Base-by-base conservation (phyloP, 495 filamentous ascomycete species). In the Penicillium steckii region DNA sequence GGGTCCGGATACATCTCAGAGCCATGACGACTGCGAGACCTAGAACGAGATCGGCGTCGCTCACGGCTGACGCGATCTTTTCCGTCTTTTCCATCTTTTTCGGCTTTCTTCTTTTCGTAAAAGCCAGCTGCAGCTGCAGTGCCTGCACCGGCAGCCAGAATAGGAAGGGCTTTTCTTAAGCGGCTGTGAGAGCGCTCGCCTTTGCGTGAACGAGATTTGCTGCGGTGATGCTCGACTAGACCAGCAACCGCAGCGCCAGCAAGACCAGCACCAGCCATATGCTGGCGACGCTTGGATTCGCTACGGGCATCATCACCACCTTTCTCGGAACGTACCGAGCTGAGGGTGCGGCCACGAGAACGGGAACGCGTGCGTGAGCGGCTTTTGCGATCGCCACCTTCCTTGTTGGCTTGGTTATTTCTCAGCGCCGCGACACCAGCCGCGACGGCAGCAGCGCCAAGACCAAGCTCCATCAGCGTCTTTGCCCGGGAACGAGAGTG, bases 381-480 rank as follows among this genome's bases (percentile, higher is more conserved):
- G 44, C 91, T 89, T 54, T 88, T 84, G 40, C 78, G 74, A 56
- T 87, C 82, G 47, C 83, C 81, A n/a, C 85, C 77, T 8, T 80
- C 76, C 50, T 85, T 85, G 15, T 17, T 37, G 33, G 33, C 33
- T 48, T 85, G 85, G 61, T 82, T 82, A 53, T 80, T 83, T 56
- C 81, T 83, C 33, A 84, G 79, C 53, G 85, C 85, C 53, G 91
- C 91, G 22, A 87, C 85, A 22, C 88, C 91, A 23, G 90, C 85
- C 42, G 89, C 91, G 29, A 92, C 80, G 33, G 91, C 86, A 15
- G 89, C 90, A 22, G 89, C 90, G 43, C 90, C 90, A 42, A 91
- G 80, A 18, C 87, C 90, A 17, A 92, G 70, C 32, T 85, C 87
- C 32, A 86, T 83, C 26, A 90, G 77, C 43, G 87, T 78, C 60